Percentiles rank a stretch among this genome's conserved stretches.
phyloP scores from a whole-genome alignment of 1,139 yeast species.

The Candida sojae region DNA sequence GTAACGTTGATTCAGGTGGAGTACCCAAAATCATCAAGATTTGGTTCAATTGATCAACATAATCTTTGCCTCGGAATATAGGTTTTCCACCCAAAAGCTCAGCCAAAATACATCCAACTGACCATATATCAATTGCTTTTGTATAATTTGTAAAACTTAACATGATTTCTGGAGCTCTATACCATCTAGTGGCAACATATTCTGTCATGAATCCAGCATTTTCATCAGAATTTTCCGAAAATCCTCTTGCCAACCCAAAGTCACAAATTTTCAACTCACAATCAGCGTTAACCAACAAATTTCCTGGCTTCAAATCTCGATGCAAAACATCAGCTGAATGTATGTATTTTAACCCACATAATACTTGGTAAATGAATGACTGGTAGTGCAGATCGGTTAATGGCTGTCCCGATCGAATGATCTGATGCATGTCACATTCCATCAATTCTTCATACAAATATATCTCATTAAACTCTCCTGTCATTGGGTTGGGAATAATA shows the following conservation, averaged over 20 bases:
- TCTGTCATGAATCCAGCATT: slow-evolving; percentile 93
- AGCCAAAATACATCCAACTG: slow-evolving; percentile 94
- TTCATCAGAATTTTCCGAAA: slow-evolving; percentile 76
- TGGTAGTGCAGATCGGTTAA: slow-evolving; percentile 95
- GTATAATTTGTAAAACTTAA: slow-evolving; percentile 89
- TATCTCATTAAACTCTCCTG: slow-evolving; percentile 81
- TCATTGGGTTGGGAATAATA: slow-evolving; percentile 72
- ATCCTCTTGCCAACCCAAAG: slow-evolving; percentile 97
- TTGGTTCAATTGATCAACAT: slow-evolving; percentile 92
- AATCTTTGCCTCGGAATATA: slow-evolving; percentile 89
- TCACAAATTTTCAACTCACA: slow-evolving; percentile 96
- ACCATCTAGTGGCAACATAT: slow-evolving; percentile 98
- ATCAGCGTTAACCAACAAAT: slow-evolving; percentile 89
- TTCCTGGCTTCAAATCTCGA: slow-evolving; percentile 93
- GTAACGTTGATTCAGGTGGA: slow-evolving; percentile 80
- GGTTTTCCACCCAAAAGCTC: slow-evolving; percentile 93
- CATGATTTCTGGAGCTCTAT: slow-evolving; percentile 97
- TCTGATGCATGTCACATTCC: slow-evolving; percentile 99
- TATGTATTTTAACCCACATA: slow-evolving; percentile 84
- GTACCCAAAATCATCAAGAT: slow-evolving; percentile 86
- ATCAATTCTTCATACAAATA: slow-evolving; percentile 91
- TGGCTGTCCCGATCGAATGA: slow-evolving; percentile 90
- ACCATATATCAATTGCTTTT: slow-evolving; percentile 96
- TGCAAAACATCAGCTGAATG: slow-evolving; percentile 96
- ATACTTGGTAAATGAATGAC: slow-evolving; percentile 85